phyloP scores from a whole-genome alignment of 495 filamentous ascomycete species.

The Neurospora africana region DNA sequence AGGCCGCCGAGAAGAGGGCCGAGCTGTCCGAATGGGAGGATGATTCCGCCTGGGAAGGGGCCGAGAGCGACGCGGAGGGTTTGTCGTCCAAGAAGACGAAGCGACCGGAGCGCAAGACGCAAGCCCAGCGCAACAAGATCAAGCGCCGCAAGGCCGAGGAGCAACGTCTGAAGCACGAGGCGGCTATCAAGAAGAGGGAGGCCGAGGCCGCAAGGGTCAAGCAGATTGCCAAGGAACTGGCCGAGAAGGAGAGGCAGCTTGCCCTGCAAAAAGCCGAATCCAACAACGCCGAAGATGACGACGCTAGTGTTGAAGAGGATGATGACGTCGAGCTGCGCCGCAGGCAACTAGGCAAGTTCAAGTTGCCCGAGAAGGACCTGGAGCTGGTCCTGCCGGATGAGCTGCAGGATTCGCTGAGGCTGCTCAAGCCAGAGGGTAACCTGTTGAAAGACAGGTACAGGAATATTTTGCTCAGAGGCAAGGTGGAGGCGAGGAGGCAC shows the following conservation, averaged over 20 bases:
- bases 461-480: constrained; percentile 76
- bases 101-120: constrained; percentile 71
- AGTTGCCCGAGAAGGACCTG: constrained; percentile 64
- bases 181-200: constrained; percentile 56
- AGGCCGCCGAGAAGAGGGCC: constrained; percentile 55
- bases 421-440: constrained; percentile 90
- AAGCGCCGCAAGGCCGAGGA: constrained; percentile 83
- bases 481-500: constrained; percentile 70
- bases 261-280: constrained; percentile 27
- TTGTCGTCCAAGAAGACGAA: constrained; percentile 49
- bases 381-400: constrained; percentile 91
- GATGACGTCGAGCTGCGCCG: constrained; percentile 60
- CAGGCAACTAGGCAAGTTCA: constrained; percentile 66
- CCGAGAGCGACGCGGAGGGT: constrained; percentile 56
- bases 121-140: constrained; percentile 73
- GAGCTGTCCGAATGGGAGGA: constrained; percentile 64
- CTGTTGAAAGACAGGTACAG: constrained; percentile 84
- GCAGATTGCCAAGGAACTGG: constrained; percentile 46
- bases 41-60: constrained; percentile 80
- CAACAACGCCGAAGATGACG: constrained; percentile 30
- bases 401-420: constrained; percentile 77
- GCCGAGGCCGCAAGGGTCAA: constrained; percentile 57
- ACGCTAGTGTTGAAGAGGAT: constrained; percentile 21
- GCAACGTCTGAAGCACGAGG: constrained; percentile 56
- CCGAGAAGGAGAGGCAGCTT: constrained; percentile 43